Evolutionary conservation across 2,329 filamentous ascomycete genomes (phyloP), one percentile per base, ranked within the genome.

Genomic region (Aspergillus quadrilineatus): DNA sequence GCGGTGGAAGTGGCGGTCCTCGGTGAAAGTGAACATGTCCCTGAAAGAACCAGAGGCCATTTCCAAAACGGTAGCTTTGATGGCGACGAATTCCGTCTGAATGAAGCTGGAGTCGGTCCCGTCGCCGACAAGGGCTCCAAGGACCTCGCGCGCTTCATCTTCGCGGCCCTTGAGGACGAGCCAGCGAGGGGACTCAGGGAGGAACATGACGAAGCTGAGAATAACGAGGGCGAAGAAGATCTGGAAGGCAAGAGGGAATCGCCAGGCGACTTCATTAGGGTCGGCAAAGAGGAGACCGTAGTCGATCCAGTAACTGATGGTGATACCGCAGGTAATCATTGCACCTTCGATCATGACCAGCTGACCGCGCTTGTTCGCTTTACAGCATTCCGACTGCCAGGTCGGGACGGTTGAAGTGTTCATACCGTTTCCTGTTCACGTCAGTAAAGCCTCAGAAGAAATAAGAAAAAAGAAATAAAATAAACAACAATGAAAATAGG

Each of bases 141-240:
- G 66, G 2, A 82, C 79, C 12, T 76, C 67, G 9, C 76, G 65
- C 0, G 80, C 80, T 60, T 82, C 77, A 17, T 82, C 77, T 58
- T 83, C 80, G 12, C 76, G 74, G 41, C 82, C 82, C 65, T 82
- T 82, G 47, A 84, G 67, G 28, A 85, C 78, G 6, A 86, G 73
- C 80, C 82, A 85, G 51, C 83, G 77, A 8, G 83, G 83, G 0
- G 80, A 83, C 63, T 86, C 83, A 9, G 82, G 82, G 1, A 85
- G 72, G 12, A 74, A 73, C 53, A 80, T 71, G 37, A 82, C 76
- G 45, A 79, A 74, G 15, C 58, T 65, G 47, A 81, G 71, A 28
- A 84, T 82, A 36, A 84, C 72, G 2, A 80, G 56, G 0, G 82
- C 81, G 52, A 85, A 80, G 34, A 83, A 63, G 60, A 83, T 82